Evolutionary conservation across 2,329 filamentous ascomycete species (phyloP), one percentile per base, ranked within the genome.

Genomic region (Blumeria graminis): DNA sequence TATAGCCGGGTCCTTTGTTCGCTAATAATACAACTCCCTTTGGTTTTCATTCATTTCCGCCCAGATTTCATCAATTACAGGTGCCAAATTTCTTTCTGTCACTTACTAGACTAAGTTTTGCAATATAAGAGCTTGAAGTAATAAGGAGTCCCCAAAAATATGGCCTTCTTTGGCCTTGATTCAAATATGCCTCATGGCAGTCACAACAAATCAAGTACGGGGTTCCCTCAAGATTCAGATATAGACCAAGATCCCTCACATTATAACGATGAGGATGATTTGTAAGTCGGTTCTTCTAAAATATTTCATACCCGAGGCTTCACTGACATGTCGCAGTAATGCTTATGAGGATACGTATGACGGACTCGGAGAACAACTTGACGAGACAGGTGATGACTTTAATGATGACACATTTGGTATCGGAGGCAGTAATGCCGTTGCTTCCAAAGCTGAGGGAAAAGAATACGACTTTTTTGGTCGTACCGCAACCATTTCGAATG

Each of bases 271-370:
- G 57, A 51, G 9, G 56, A 60, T 51, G 69, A 70, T 55, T 63
- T 66, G 65, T 69, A 60, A 62, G 65, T 63, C 39, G 28, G 53
- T 46, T 34, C 32, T 28, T 36, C 33, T 1, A 14, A 56, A 33
- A 13, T 56, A 18, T 22, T 36, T 28, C 22, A 28, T 28, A 28
- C 32, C 14, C 13, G 38, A 13, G 13, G 56, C 38, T 16, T 50
- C 18, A 35, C 32, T 9, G 16, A 22, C 39, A 6, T 39, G 11
- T 46, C 36, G 32, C 28, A 84, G 80, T 56, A 77, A 85, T 64
- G 85, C 96, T 64, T 98, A 96, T 63, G 92, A 98, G 64, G 88
- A 98, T 67, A 96, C 90, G 39, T 96, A 96, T 67, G 92, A 98
- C 69, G 90, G 90, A 16, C 74, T 98, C 43, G 92, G 88, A 57